Evolutionary conservation across 192 early-diverging fungal genomes (phyloP), one percentile per base, ranked within the genome.

Genomic region (Coemansia asiatica): DNA sequence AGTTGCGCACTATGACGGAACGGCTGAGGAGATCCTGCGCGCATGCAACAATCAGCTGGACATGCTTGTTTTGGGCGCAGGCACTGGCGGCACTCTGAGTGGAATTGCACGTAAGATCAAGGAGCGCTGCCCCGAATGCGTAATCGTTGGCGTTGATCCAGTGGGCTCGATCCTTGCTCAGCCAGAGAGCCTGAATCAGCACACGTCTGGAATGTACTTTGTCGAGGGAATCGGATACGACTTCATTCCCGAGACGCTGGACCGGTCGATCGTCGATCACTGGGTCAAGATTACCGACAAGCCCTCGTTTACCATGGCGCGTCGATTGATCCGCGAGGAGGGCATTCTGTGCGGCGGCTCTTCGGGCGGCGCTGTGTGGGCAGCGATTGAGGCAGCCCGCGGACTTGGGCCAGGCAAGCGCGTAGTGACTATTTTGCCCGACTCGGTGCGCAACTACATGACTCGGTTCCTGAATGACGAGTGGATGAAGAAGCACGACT

Each of bases 161-260:
- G 75, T 90, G 56, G 95, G 95, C 28, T 98, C 96, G 15, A 94
- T 98, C 70, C 84, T 99, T 55, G 97, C 97, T 22, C 83, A 86
- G 47, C 94, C 94, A 31, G 92, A 93, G 31, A 65, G 76, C 18
- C 85, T 97, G 51, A 97, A 97, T 85, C 67, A 65, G 19, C 71
- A 71, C 2, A 82, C 84, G 44, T 85, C 85, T 18, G 84, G 85
- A 55, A 66, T 81, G 36, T 95, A 97, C 86, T 88, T 93, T 85
- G 94, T 98, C 50, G 97, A 99, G 85, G 97, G 97, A 64, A 98
- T 99, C 56, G 96, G 97, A 38, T 98, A 99, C 75, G 97, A 99
- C 83, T 99, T 99, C 80, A 87, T 99, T 68, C 97, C 97, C 27
- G 87, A 95, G 64, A 92, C 92, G 49, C 81, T 97, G 58, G 89